Percentiles rank a stretch among this genome's conserved stretches.
Evolutionary conservation across 768 basidiomycete species (phyloP).

Genomic region (Boletus insuetus): DNA sequence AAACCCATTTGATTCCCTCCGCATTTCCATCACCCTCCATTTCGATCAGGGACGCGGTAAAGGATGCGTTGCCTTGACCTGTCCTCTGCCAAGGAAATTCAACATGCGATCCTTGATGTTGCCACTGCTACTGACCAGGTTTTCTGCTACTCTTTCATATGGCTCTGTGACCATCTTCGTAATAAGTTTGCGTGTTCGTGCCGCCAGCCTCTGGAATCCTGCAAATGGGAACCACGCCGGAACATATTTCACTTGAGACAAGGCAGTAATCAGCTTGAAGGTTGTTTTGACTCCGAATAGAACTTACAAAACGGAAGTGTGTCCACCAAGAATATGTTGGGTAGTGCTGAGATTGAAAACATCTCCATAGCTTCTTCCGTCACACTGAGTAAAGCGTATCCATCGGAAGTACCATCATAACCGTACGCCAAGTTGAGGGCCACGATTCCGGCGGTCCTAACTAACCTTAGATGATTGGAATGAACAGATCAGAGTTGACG

Average conservation of each 20-base stretch:
- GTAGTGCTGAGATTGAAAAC: not conserved
- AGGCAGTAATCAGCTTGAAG: not conserved
- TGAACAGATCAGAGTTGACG: no score
- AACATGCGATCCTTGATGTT: not conserved
- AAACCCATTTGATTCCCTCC: not conserved
- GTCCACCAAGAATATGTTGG: not conserved
- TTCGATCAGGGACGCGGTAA: not conserved
- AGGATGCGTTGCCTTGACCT: not conserved
- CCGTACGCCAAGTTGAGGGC: not conserved
- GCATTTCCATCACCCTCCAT: not conserved
- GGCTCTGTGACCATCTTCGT: not conserved
- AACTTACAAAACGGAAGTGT: not conserved
- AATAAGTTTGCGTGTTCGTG: not conserved
- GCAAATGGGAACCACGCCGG: not conserved
- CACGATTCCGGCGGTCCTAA: not conserved
- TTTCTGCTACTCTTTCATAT: not conserved
- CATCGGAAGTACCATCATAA: not conserved
- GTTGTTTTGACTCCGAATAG: no score
- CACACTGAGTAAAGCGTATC: not conserved
- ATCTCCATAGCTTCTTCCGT: not conserved
- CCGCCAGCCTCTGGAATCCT: not conserved
- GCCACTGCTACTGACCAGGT: not conserved
- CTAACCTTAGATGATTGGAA: not conserved
- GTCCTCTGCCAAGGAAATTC: not conserved
- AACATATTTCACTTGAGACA: not conserved